A percentile compares a stretch with the other conserved stretches of the same genome.
These are phyloP conservation scores for Diaporthe vaccinii DNA, from an alignment of 2,329 filamentous ascomycete species.

Conservation along the genomic window DNA sequence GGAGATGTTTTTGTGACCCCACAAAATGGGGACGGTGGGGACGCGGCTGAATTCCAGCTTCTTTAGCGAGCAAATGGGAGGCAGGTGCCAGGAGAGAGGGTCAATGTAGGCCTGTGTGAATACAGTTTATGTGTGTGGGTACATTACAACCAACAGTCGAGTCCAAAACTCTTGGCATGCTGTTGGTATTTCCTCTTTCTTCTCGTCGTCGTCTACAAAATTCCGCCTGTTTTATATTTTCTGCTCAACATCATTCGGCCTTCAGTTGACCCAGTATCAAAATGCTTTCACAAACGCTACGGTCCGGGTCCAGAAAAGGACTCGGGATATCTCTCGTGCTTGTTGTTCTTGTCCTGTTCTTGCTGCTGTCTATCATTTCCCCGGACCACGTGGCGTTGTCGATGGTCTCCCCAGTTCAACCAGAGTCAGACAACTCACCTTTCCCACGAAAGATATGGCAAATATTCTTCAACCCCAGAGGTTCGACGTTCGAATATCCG, in stretches of 20 bases:
- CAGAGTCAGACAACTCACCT: neutral
- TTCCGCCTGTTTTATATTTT: neutral
- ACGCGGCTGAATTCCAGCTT: neutral
- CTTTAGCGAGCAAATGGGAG: neutral
- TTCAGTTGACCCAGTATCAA: neutral
- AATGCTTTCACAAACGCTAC: neutral
- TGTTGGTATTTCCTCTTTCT: neutral
- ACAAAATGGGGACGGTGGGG: neutral
- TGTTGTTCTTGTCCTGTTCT: neutral
- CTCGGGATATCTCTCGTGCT: neutral
- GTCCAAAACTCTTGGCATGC: neutral
- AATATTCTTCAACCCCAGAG: conserved; percentile 43
- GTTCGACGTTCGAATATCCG: neutral
- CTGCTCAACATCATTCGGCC: neutral
- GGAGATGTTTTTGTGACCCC: neutral
- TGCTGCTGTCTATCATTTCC: neutral
- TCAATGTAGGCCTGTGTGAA: neutral
- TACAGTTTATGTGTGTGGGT: neutral
- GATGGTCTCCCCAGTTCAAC: neutral
- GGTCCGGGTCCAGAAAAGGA: neutral
- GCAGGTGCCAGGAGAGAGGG: neutral
- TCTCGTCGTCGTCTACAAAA: neutral
- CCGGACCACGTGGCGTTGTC: neutral
- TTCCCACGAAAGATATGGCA: conserved; percentile 49
- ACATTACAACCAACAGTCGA: neutral